A percentile compares a stretch with the other conserved stretches of the same genome.
These are phyloP conservation scores for Wallacemonas collosoma DNA, from an alignment of 208 protist genomes.

Conservation along the genomic window DNA sequence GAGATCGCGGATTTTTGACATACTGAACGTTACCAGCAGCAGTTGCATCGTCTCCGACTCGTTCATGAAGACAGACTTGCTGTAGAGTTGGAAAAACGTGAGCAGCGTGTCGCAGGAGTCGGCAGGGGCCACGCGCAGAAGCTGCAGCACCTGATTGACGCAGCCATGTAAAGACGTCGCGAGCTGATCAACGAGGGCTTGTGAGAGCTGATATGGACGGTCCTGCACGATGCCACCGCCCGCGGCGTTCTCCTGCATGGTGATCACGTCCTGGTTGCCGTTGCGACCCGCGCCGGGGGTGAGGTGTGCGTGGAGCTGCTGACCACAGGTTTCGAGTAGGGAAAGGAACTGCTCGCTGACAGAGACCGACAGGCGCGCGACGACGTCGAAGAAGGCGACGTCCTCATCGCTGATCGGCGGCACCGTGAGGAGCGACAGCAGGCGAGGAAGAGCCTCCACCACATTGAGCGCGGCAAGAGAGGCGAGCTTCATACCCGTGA, in stretches of 20 bases:
- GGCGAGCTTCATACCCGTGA: constrained; percentile 66
- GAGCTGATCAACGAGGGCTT: constrained; percentile 34
- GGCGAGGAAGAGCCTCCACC: constrained; percentile 56
- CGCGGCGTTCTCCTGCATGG: neutral
- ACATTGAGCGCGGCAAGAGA: constrained; percentile 55
- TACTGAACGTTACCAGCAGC: constrained; percentile 48
- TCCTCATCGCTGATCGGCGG: constrained; percentile 48
- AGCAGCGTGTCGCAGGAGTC: constrained; percentile 48
- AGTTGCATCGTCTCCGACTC: constrained; percentile 54
- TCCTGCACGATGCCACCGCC: constrained; percentile 29
- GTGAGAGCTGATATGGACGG: constrained; percentile 29
- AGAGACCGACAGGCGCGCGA: constrained; percentile 44
- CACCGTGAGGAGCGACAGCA: constrained; percentile 58
- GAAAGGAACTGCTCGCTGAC: constrained; percentile 66
- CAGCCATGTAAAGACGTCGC: constrained; percentile 42
- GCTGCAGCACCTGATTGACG: constrained; percentile 37
- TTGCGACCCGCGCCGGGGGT: neutral
- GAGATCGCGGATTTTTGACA: constrained; percentile 47
- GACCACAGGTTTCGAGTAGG: constrained; percentile 46
- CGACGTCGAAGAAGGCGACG: constrained; percentile 50
- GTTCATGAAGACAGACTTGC: constrained; percentile 56
- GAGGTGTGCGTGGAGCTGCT: neutral
- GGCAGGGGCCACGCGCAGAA: constrained; percentile 37
- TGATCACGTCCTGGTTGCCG: neutral
- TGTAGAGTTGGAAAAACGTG: constrained; percentile 56